These are phyloP conservation scores for Myriangium duriaei DNA, from an alignment of 2,329 filamentous ascomycete genomes.

Conservation along the genomic window DNA sequence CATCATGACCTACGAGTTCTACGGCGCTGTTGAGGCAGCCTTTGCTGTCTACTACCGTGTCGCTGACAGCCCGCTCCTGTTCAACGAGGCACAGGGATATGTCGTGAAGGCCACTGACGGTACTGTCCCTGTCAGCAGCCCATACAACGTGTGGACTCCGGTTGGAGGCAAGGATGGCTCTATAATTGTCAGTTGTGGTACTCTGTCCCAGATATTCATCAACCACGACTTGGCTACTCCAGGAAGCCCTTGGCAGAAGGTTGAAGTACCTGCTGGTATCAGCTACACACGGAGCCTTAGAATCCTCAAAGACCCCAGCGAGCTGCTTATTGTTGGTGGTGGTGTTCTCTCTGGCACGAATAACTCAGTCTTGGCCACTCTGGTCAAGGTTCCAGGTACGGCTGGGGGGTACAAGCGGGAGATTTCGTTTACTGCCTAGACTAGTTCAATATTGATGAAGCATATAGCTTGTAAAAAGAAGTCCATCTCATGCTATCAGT, in stretches of 20 bases:
- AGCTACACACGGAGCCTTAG: slow-evolving; percentile 37
- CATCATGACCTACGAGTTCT: slow-evolving; percentile 54
- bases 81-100: slow-evolving; percentile 29
- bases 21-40: slow-evolving; percentile 31
- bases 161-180: slow-evolving; percentile 36
- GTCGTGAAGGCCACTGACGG: slow-evolving; percentile 34
- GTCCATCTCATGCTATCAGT: no score
- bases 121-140: slow-evolving; percentile 33
- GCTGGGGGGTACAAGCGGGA: slow-evolving; percentile 1
- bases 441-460: no score
- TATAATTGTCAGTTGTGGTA: slow-evolving; percentile 35
- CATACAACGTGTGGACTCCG: slow-evolving; percentile 41
- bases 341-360: slow-evolving; percentile 21
- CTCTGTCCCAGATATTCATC: slow-evolving; percentile 31
- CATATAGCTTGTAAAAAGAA: no score
- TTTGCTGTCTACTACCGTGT: slow-evolving; percentile 45
- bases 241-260: slow-evolving; percentile 33
- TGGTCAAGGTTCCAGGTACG: slow-evolving; percentile 8
- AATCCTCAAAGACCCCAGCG: slow-evolving; percentile 29
- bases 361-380: slow-evolving; percentile 15
- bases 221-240: slow-evolving; percentile 34
- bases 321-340: slow-evolving; percentile 31
- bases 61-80: slow-evolving; percentile 33
- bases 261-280: slow-evolving; percentile 28
- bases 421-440: no score